Conservation (phyloP, 2,329 filamentous ascomycete species). For the Paecilomyces fulvus region DNA sequence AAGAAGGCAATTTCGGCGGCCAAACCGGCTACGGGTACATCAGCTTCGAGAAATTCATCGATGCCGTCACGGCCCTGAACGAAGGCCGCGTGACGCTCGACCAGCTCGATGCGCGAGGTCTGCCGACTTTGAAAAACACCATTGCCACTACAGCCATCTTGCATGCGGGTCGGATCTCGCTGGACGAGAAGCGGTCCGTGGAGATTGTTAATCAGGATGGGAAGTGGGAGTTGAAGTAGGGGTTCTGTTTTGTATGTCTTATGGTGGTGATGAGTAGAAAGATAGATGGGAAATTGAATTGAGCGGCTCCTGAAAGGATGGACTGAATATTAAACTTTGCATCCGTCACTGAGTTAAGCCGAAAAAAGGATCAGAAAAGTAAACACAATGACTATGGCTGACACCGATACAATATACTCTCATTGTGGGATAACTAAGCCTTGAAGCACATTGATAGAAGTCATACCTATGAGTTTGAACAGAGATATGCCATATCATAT, state of each 20-base stretch:
- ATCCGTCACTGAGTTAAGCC: too few species aligned
- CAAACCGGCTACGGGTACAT: constrained; percentile 91
- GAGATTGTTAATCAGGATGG: constrained; percentile 49
- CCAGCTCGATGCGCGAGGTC: constrained; percentile 67
- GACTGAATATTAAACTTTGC: too few species aligned
- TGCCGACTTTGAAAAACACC: constrained; percentile 82
- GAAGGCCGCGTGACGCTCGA: constrained; percentile 62
- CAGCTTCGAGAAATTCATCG: constrained; percentile 92
- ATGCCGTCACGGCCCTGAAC: constrained; percentile 72
- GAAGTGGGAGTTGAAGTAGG: constrained; percentile 56
- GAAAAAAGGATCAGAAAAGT: too few species aligned
- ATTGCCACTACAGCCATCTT: constrained; percentile 87
- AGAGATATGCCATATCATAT: not conserved
- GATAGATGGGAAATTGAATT: not conserved
- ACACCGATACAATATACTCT: too few species aligned
- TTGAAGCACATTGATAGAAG: too few species aligned
- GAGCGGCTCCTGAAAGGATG: too few species aligned
- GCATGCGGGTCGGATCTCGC: constrained; percentile 72
- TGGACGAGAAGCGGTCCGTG: constrained; percentile 74
- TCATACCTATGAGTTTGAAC: not conserved
- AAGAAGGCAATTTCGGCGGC: constrained; percentile 88
- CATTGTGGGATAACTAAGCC: too few species aligned
- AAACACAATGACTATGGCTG: too few species aligned
- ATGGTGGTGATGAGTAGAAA: not conserved
- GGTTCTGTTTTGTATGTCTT: not conserved